phyloP scores from a whole-genome alignment of 371 early-diverging fungal species.

The Mortierella sp. region DNA sequence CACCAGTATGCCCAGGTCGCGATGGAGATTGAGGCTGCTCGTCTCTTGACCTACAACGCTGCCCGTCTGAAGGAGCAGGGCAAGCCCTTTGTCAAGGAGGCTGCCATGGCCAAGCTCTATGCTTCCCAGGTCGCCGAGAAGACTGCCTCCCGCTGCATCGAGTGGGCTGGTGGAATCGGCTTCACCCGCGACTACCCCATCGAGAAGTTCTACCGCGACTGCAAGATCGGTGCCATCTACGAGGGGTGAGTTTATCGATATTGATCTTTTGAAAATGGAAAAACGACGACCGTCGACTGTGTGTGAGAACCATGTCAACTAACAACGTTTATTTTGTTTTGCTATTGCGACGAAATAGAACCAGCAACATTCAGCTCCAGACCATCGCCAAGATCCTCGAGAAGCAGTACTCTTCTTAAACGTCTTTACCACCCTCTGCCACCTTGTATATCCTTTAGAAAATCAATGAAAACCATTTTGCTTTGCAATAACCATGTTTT shows the following conservation, averaged over 20 bases:
- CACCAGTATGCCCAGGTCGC: slow-evolving; percentile 97
- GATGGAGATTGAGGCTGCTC: slow-evolving; percentile 96
- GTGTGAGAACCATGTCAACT: not conserved
- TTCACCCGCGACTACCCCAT: slow-evolving; percentile 90
- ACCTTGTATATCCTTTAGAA: slow-evolving; percentile 12
- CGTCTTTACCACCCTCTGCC: not conserved
- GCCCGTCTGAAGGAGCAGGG: slow-evolving; percentile 97
- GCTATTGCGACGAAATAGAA: slow-evolving; percentile 46
- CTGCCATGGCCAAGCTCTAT: slow-evolving; percentile 98
- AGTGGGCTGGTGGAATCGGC: slow-evolving; percentile 98
- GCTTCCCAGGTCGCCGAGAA: slow-evolving; percentile 96
- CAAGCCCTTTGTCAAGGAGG: slow-evolving; percentile 91
- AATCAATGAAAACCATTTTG: not conserved
- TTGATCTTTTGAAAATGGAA: not conserved
- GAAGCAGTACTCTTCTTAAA: slow-evolving; percentile 67
- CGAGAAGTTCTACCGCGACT: slow-evolving; percentile 98
- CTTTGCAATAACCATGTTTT: not conserved
- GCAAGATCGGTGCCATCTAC: slow-evolving; percentile 92
- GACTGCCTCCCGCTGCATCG: slow-evolving; percentile 90
- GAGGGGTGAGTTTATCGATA: slow-evolving; percentile 60
- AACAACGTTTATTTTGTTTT: slow-evolving; percentile 17
- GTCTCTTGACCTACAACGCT: slow-evolving; percentile 97
- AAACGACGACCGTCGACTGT: too few relatives aligned
- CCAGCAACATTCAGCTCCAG: slow-evolving; percentile 96
- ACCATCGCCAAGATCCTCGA: slow-evolving; percentile 94